Percentiles rank a stretch among this genome's conserved stretches.
phyloP scores from a whole-genome alignment of 139 green algal species.

The Picochlorum sp. region DNA sequence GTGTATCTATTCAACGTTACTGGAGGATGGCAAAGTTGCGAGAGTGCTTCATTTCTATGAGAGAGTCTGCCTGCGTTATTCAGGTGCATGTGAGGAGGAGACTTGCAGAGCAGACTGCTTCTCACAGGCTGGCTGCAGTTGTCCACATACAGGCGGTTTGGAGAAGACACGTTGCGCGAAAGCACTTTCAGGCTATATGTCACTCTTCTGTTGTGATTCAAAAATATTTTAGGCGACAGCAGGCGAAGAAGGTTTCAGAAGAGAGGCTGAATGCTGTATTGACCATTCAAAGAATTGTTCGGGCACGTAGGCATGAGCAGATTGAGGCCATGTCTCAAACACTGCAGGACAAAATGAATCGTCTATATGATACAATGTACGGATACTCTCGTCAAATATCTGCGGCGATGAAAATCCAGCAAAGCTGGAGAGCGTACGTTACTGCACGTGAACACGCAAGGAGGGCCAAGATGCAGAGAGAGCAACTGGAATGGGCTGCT shows the following conservation, averaged over 20 bases:
- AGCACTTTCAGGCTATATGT: neutral
- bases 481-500: neutral
- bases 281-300: neutral
- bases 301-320: too few species aligned
- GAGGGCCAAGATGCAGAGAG: neutral
- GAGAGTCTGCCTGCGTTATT: neutral
- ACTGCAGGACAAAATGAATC: conserved; percentile 16
- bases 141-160: neutral
- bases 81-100: neutral
- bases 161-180: neutral
- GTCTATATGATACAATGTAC: conserved; percentile 9
- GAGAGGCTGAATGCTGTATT: neutral
- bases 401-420: too few species aligned
- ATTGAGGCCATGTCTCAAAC: neutral
- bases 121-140: neutral
- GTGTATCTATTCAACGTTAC: neutral
- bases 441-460: neutral
- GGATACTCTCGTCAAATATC: too few species aligned
- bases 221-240: conserved; percentile 17
- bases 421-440: too few species aligned
- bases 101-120: neutral
- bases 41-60: neutral
- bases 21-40: neutral
- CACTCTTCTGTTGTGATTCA: conserved; percentile 5
- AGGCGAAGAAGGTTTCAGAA: conserved; percentile 7